These are phyloP conservation scores for Penicillium macrosclerotiorum DNA, from an alignment of 495 filamentous ascomycete species.

Conservation along the genomic window DNA sequence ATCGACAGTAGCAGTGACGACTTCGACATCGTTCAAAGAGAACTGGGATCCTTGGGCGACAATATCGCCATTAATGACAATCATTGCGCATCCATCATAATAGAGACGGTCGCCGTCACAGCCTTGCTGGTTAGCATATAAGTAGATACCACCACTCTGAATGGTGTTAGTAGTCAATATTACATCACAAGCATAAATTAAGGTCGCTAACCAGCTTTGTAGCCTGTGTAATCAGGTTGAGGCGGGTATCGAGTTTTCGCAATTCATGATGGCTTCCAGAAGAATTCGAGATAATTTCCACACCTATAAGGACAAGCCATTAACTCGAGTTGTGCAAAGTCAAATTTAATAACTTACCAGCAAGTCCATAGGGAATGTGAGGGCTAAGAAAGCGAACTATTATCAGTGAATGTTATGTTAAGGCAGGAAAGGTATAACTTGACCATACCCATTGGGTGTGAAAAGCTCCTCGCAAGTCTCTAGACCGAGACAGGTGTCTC, in stretches of 20 bases:
- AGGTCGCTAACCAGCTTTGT: conserved; percentile 54
- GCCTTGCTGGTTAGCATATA: conserved; percentile 72
- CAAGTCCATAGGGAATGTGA: conserved; percentile 36
- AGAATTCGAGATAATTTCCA: conserved; percentile 78
- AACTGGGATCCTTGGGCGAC: conserved; percentile 75
- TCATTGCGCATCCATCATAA: conserved; percentile 76
- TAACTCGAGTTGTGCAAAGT: not conserved
- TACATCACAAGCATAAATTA: too few species aligned
- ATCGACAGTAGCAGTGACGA: conserved; percentile 77
- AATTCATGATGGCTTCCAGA: conserved; percentile 71
- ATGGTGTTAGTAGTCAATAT: not conserved
- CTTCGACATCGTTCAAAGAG: conserved; percentile 77
- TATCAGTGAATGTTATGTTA: not conserved
- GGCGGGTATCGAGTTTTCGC: conserved; percentile 69
- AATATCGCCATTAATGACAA: conserved; percentile 70
- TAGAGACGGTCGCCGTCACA: conserved; percentile 69
- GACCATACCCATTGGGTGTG: conserved; percentile 55
- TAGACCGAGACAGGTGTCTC: conserved; percentile 66
- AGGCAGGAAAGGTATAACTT: too few species aligned
- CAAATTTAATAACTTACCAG: conserved; percentile 20
- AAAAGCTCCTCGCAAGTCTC: conserved; percentile 85
- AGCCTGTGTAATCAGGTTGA: conserved; percentile 73
- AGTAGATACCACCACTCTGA: conserved; percentile 69
- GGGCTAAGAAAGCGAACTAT: conserved; percentile 24
- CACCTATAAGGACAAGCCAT: conserved; percentile 32